Evolutionary conservation across 805 yeast genomes (phyloP).

Genomic region (Alloascoidea africana): DNA sequence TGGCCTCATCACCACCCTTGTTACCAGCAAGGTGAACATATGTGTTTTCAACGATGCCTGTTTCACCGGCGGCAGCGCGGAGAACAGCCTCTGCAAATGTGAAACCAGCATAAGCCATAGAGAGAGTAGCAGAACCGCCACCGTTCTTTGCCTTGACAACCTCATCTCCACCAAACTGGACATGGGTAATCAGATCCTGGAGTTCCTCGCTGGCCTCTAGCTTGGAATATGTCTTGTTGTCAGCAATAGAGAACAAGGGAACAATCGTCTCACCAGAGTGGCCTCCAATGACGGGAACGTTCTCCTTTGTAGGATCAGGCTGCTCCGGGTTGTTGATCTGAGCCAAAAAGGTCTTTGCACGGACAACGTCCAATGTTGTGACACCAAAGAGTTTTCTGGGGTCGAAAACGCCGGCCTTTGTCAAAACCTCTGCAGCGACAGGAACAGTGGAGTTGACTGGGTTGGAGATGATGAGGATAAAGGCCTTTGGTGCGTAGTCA

Average conservation of each 20-base stretch:
- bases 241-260: slow-evolving; percentile 79
- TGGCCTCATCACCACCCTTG: slow-evolving; percentile 7
- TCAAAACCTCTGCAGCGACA: slow-evolving; percentile 85
- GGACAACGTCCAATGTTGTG: slow-evolving; percentile 83
- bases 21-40: slow-evolving; percentile 25
- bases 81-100: slow-evolving; percentile 53
- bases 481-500: slow-evolving; percentile 72
- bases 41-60: slow-evolving; percentile 49
- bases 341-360: slow-evolving; percentile 80
- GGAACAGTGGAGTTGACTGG: slow-evolving; percentile 98
- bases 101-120: slow-evolving; percentile 90
- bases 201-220: slow-evolving; percentile 42
- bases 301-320: slow-evolving; percentile 66
- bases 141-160: slow-evolving; percentile 90
- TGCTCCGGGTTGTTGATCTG: slow-evolving; percentile 43
- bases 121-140: slow-evolving; percentile 85
- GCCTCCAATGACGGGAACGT: slow-evolving; percentile 86
- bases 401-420: slow-evolving; percentile 76
- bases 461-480: slow-evolving; percentile 72
- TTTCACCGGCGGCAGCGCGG: slow-evolving; percentile 48
- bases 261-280: slow-evolving; percentile 96
- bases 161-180: slow-evolving; percentile 95
- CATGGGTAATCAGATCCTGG: slow-evolving; percentile 62
- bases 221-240: slow-evolving; percentile 30
- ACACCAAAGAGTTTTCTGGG: slow-evolving; percentile 91